Base-by-base conservation (phyloP, 202 grass and related monocot genomes). In the Cymbopogon flexuosus region DNA sequence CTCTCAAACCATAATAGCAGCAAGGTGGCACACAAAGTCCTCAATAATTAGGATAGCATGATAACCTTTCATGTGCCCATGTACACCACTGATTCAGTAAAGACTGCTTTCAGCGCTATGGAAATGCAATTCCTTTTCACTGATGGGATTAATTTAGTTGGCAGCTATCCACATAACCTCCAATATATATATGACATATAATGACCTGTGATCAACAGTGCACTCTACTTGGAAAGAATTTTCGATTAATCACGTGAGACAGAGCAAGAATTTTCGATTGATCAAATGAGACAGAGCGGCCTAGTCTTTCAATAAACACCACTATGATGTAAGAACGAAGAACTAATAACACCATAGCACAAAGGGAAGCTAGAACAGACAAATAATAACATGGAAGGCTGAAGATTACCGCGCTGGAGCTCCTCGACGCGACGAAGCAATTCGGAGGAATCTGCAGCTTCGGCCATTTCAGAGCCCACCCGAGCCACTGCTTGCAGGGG, bases 331-430 rank as follows among this genome's bases (percentile, higher is more conserved):
- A 36, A 56, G 8, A 13, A 23, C 56, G 7, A 33, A 75, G 35
- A 43, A 76, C 22, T 59, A 62, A 76, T 24, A 45, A 31, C 37
- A 34, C 36, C 16, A 61, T 23, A 68, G 16, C 24, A 45, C 46
- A 68, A 23, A 41, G 15, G 71, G 10, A 35, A 45, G 27, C 15
- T 60, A 31, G 27, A 77, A 77, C 51, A 46, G 12, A n/a, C 1
- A 33, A 46, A 2, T n/a, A 76, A 24, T 31, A 43, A 4, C 18
- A 67, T 1, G 1, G 1, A 24, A n/a, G 47, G 3, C 13, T 18
- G 23, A 46, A 30, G 16, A 65, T 77, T 84, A 84, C 82, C 73
- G 15, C 21, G 39, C 57, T 84, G 82, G 7, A 84, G 73, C 29
- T 84, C 64, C 68, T 70, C 39, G 0, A 84, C 3, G 13, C 29